Conservation (phyloP, 768 basidiomycete genomes). For the Suillus tomentosus region DNA sequence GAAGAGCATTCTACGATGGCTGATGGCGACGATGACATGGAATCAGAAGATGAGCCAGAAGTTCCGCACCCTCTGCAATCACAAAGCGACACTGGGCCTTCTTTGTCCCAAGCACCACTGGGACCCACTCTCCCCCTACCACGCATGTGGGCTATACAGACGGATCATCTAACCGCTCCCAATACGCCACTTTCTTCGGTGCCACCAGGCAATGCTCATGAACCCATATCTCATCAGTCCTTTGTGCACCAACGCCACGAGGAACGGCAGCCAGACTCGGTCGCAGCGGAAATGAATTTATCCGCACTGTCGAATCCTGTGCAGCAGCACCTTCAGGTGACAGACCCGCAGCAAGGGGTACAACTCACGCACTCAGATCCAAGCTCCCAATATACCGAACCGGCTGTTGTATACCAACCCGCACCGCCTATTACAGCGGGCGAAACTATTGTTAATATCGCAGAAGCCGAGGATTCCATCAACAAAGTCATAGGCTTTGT, state of each 20-base stretch:
- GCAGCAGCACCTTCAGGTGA: constrained; percentile 29
- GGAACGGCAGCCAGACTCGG: constrained; percentile 29
- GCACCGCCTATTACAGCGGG: constrained; percentile 35
- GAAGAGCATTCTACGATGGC: constrained; percentile 26
- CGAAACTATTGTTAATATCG: constrained; percentile 39
- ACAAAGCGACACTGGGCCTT: constrained; percentile 30
- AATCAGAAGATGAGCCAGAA: constrained; percentile 38
- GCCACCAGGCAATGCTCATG: constrained; percentile 30
- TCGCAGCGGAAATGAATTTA: constrained; percentile 30
- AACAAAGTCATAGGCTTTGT: constrained; percentile 56
- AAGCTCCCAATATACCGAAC: constrained; percentile 27
- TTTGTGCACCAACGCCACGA: constrained; percentile 27
- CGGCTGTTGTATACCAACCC: constrained; percentile 36
- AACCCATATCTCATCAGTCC: constrained; percentile 31
- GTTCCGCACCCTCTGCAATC: constrained; percentile 28
- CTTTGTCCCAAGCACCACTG: constrained; percentile 31
- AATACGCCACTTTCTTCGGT: constrained; percentile 35
- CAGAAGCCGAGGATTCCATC: constrained; percentile 55
- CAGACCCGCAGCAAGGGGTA: constrained; percentile 30
- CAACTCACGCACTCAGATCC: constrained; percentile 31
- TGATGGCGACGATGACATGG: constrained; percentile 38
- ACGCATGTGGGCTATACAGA: constrained; percentile 36
- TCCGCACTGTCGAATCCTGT: constrained; percentile 31
- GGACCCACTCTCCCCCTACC: constrained; percentile 33
- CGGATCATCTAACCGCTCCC: constrained; percentile 29